Evolutionary conservation across 2,329 filamentous ascomycete genomes (phyloP), one percentile per base, ranked within the genome.

Genomic region (Exophiala spinifera): DNA sequence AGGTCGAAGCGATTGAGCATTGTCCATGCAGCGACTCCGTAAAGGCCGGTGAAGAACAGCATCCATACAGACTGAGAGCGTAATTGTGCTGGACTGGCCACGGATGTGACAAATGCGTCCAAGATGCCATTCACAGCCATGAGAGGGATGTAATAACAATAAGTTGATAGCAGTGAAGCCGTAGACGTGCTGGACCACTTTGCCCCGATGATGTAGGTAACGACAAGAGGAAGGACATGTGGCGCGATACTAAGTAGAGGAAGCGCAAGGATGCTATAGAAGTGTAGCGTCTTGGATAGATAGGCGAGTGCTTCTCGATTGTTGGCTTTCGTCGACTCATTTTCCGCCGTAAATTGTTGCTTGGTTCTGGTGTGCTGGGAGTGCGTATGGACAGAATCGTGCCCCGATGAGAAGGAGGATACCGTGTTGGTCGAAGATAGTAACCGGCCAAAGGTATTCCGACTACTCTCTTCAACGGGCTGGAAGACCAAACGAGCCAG

Each of bases 91-190:
- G 89, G 81, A 0, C 82, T 86, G 0, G 92, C 91, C 1, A 95
- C 89, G 1, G 89, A 90, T 1, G 91, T 86, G 14, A 97, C 91
- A 64, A 99, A 97, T 0, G 91, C 89, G 72, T 99, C 94, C 1
- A 87, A 84, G 19, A 97, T 83, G 48, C 94, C 94, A 66, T 99
- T 99, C 64, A 95, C 75, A 2, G 92, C 94, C 3, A 97, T 80
- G 21, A 97, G 84, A 0, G 94, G 94, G 55, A 99, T 89, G 73
- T 96, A 97, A 70, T 90, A 91, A 74, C 89, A 91, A 71, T 96
- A 99, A 0, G 80, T 80, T 0, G 86, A 84, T 5, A 99, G 79
- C 3, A 94, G 86, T 7, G 79, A 71, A 4, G 86, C 85, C 1
- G 91, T 89, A 40, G 87, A 87, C 0, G 86, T 85, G 3, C 77